Percentiles rank a stretch among this genome's conserved stretches.
Conservation (phyloP, 129 eudicot species). For the Gnaphalium uliginosum region DNA sequence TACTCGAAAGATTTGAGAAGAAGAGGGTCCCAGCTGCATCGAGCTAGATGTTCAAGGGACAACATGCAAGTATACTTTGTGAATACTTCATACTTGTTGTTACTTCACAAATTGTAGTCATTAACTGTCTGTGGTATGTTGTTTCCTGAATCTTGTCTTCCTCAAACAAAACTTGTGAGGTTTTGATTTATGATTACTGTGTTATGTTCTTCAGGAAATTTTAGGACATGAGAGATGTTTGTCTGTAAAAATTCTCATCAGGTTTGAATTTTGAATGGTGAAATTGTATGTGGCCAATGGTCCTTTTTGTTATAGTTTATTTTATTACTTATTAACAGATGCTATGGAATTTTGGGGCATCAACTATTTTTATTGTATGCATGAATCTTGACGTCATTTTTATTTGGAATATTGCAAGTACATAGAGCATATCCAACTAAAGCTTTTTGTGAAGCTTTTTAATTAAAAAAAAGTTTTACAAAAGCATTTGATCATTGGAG, state of each 20-base stretch:
- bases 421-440: too few species aligned
- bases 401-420: conserved; percentile 5
- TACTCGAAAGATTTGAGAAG: conserved; percentile 56
- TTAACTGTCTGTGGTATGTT: conserved; percentile 27
- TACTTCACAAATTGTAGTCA: conserved; percentile 23
- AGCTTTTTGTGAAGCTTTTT: too few species aligned
- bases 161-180: not conserved
- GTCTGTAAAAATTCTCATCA: conserved; percentile 1
- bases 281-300: not conserved
- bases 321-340: not conserved
- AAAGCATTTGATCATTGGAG: too few species aligned
- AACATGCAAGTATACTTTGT: conserved; percentile 20
- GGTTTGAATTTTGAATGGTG: conserved; percentile 13
- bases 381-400: not conserved
- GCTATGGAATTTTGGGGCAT: not conserved
- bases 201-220: not conserved
- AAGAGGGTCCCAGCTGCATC: conserved; percentile 25
- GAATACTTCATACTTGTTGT: conserved; percentile 29
- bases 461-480: too few species aligned
- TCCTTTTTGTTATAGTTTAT: not conserved
- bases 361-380: not conserved
- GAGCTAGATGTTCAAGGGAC: conserved; percentile 27
- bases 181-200: conserved; percentile 7
- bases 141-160: conserved; percentile 26
- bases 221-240: conserved; percentile 8